Evolutionary conservation across 805 yeast genomes (phyloP), one percentile per base, ranked within the genome.

Genomic region (Torulaspora franciscae): DNA sequence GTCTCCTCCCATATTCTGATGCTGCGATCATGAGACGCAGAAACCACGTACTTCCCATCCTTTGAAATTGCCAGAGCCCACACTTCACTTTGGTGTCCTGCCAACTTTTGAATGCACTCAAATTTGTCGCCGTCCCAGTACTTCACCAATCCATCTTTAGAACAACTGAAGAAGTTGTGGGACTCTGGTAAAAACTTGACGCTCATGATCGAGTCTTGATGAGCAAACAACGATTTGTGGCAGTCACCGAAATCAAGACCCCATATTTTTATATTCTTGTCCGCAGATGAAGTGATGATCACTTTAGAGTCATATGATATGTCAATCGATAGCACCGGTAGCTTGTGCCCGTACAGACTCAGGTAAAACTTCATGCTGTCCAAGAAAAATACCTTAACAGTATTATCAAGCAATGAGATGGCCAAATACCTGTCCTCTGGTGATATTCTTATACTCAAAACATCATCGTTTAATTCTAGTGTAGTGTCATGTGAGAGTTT

Each of bases 111-210:
- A 50, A 93, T 80, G 65, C 91, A 85, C 56, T 87, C 96, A 65
- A 93, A 93, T 66, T 93, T 93, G 57, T 86, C 95, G 53, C 98
- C 99, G 65, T 93, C 99, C 99, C 99, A 93, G 66, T 88, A 89
- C 66, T 93, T 93, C 45, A 93, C 77, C 48, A 83, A 67, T 10
- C 85, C 89, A 66, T 93, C 99, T 61, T 93, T 93, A 27, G 91
- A 83, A 46, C 87, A 81, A 45, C 95, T 83, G 68, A 93, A 85
- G 66, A 93, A 90, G 64, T 90, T 80, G 62, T 91, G 96, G 10
- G 85, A 74, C n/a, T 80, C 81, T 1, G 95, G 91, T 41, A 89
- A 74, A 59, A 93, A 93, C 49, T 72, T 76, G 25, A 91, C 95
- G 51, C 76, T 75, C 95, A 91, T 87, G 47, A 93, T 86, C 3